Conservation (phyloP, 2,329 filamentous ascomycete species). For the Neodidymelliopsis sp. region DNA sequence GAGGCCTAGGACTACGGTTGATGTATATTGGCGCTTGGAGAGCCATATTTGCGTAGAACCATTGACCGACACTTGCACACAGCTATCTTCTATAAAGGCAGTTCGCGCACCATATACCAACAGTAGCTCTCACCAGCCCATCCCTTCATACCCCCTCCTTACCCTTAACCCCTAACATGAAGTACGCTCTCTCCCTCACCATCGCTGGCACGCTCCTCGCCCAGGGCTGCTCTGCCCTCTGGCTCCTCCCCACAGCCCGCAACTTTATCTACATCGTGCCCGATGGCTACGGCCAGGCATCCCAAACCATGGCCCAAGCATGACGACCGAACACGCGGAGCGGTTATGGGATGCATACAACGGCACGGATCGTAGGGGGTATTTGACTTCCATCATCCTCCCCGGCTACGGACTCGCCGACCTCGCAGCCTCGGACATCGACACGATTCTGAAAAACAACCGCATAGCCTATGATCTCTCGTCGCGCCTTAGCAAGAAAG, state of each 20-base stretch:
- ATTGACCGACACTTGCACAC: too few species aligned
- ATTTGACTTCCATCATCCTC: conserved; percentile 32
- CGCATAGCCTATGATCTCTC: conserved; percentile 39
- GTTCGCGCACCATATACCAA: neutral
- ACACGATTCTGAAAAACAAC: conserved; percentile 35
- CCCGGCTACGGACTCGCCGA: conserved; percentile 41
- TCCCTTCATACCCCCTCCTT: too few species aligned
- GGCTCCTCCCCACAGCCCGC: conserved; percentile 24
- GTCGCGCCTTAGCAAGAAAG: conserved; percentile 38
- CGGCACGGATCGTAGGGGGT: conserved; percentile 41
- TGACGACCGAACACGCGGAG: conserved; percentile 44
- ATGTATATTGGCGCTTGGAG: conserved; percentile 3
- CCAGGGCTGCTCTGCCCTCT: conserved; percentile 18
- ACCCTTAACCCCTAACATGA: conserved; percentile 6
- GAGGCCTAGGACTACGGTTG: neutral
- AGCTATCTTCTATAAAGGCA: neutral
- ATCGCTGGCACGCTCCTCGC: conserved; percentile 16
- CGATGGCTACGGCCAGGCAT: conserved; percentile 34
- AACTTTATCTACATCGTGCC: conserved; percentile 38
- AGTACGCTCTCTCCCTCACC: conserved; percentile 17
- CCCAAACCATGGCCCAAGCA: conserved; percentile 34
- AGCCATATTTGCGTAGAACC: neutral
- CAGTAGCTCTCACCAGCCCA: neutral
- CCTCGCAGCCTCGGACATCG: conserved; percentile 34
- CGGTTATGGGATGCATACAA: conserved; percentile 38